Evolutionary conservation across 2,329 filamentous ascomycete species (phyloP).

Genomic region (Colletotrichum ledebouriae): DNA sequence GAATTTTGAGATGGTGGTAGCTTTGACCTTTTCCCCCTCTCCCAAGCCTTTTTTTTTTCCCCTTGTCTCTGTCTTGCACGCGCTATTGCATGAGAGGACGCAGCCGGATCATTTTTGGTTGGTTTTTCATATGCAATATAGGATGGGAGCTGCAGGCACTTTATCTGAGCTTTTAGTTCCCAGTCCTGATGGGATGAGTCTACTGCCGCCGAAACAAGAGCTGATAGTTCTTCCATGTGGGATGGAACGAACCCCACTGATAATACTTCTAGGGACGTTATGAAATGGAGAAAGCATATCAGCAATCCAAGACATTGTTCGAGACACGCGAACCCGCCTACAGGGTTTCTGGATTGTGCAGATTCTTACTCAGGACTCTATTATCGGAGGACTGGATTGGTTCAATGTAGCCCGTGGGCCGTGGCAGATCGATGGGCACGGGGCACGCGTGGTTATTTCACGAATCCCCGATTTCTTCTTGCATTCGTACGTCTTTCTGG

Average conservation of each 20-base stretch:
- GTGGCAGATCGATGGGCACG: conserved; percentile 17
- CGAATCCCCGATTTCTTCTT: conserved; percentile 4
- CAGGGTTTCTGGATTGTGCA: conserved; percentile 15
- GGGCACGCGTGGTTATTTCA: conserved; percentile 30
- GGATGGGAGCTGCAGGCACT: conserved; percentile 15
- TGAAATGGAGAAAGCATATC: background rate
- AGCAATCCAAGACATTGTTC: conserved; percentile 15
- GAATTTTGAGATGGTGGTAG: background rate
- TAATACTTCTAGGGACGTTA: no score
- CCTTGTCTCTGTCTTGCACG: no score
- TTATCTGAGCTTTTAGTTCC: conserved; percentile 21
- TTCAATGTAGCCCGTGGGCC: background rate
- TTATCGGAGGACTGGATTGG: no score
- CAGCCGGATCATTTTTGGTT: background rate
- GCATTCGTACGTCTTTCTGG: conserved; percentile 1
- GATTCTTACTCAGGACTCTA: background rate
- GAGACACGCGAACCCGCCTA: conserved; percentile 21
- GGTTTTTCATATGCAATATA: background rate
- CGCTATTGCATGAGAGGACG: background rate
- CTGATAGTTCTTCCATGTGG: background rate
- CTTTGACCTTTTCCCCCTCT: conserved; percentile 18
- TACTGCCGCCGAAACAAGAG: no score
- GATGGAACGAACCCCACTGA: no score
- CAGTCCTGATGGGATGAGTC: no score
- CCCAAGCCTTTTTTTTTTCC: no score